Percentiles rank a stretch among this genome's conserved stretches.
These are phyloP conservation scores for Staphylotrichum tortipilum DNA, from an alignment of 495 filamentous ascomycete species.

Conservation along the genomic window DNA sequence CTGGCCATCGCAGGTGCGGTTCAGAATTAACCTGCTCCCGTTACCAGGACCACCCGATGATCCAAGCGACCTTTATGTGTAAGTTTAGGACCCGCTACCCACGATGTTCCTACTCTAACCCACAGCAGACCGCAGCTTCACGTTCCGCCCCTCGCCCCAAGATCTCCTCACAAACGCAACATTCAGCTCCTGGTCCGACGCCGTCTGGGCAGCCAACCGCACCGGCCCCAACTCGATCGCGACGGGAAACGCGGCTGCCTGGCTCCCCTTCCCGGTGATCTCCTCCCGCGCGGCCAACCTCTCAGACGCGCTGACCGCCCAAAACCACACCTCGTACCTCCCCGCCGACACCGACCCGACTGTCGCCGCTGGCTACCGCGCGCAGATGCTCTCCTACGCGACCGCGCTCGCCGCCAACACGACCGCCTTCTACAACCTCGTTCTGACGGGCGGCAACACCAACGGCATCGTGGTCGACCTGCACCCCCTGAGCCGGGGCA, in stretches of 20 bases:
- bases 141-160: conserved; percentile 20
- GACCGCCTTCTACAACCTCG: conserved; percentile 38
- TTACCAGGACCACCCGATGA: conserved; percentile 47
- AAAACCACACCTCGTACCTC: conserved; percentile 32
- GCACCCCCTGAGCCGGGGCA: conserved; percentile 40
- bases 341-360: conserved; percentile 28
- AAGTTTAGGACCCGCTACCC: too few relatives aligned
- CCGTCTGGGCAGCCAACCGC: conserved; percentile 28
- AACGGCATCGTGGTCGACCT: conserved; percentile 32
- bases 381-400: conserved; percentile 38
- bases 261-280: conserved; percentile 39
- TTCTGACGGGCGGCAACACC: conserved; percentile 26
- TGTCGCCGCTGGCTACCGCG: conserved; percentile 37
- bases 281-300: conserved; percentile 28
- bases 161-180: conserved; percentile 32
- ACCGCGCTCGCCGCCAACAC: conserved; percentile 27
- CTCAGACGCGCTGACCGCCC: conserved; percentile 23
- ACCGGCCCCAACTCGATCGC: conserved; percentile 39
- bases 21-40: too few relatives aligned
- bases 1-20: too few relatives aligned
- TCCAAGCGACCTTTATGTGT: conserved; percentile 25
- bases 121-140: conserved; percentile 25
- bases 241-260: conserved; percentile 36
- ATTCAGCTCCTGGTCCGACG: conserved; percentile 30
- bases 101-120: too few relatives aligned